A percentile compares a stretch with the other conserved stretches of the same genome.
These are phyloP conservation scores for Termitomyces sp. DNA, from an alignment of 768 basidiomycete genomes.

Conservation along the genomic window DNA sequence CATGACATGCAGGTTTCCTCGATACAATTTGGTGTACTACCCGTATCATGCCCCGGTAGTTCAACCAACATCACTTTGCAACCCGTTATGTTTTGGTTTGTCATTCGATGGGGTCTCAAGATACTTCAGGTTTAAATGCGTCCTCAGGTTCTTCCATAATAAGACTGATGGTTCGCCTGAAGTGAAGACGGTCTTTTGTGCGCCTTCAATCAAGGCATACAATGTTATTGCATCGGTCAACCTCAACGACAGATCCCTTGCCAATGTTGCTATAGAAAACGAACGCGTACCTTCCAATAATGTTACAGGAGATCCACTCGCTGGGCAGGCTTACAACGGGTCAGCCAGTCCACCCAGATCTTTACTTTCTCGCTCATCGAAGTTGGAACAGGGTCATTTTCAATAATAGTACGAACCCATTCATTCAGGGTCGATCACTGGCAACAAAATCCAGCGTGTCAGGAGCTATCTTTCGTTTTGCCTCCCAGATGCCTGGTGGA, in stretches of 20 bases:
- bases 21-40: constrained; percentile 48
- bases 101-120: not conserved
- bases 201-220: constrained; percentile 44
- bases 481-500: constrained; percentile 39
- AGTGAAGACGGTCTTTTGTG: constrained; percentile 55
- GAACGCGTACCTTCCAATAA: constrained; percentile 42
- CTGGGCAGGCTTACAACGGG: constrained; percentile 60
- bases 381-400: constrained; percentile 39
- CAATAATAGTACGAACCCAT: constrained; percentile 33
- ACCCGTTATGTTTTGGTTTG: constrained; percentile 69
- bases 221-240: constrained; percentile 40
- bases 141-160: constrained; percentile 38
- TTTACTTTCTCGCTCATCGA: not conserved
- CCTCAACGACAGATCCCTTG: constrained; percentile 41
- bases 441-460: constrained; percentile 53
- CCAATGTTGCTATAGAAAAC: constrained; percentile 29
- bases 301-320: constrained; percentile 43
- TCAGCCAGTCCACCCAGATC: constrained; percentile 21
- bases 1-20: constrained; percentile 27
- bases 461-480: constrained; percentile 56
- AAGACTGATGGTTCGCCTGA: constrained; percentile 29
- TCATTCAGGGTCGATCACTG: constrained; percentile 48
- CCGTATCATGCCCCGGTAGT: constrained; percentile 32
- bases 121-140: not conserved
- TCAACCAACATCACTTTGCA: constrained; percentile 32